These are phyloP conservation scores for Passiflora organensis DNA, from an alignment of 345 rosid genomes.

Conservation along the genomic window DNA sequence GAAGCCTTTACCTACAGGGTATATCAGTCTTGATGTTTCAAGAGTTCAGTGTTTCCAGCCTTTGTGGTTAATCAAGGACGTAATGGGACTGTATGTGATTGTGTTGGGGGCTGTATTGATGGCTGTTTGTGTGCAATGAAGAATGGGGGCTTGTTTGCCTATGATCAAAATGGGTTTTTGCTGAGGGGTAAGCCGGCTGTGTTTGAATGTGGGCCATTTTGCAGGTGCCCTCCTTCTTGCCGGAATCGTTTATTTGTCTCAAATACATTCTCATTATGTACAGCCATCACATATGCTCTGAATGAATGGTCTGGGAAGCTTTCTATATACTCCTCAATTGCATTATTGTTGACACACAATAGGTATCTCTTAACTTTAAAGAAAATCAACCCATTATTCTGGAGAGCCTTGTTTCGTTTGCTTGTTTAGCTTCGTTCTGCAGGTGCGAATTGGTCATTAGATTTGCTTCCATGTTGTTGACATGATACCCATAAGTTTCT, in stretches of 20 bases:
- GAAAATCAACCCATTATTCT: too few relatives aligned
- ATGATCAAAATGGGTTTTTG: conserved; percentile 57
- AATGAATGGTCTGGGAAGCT: too few relatives aligned
- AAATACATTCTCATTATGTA: conserved; percentile 46
- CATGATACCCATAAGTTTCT: too few relatives aligned
- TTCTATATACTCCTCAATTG: too few relatives aligned
- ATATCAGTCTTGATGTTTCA: conserved; percentile 67
- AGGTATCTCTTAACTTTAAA: too few relatives aligned
- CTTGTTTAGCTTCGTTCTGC: too few relatives aligned
- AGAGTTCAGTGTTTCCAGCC: conserved; percentile 56
- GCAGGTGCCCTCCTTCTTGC: conserved; percentile 73
- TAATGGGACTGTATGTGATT: conserved; percentile 62
- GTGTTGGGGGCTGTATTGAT: conserved; percentile 55
- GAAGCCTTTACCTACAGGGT: conserved; percentile 54
- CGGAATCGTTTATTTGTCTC: conserved; percentile 79
- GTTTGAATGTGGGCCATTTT: conserved; percentile 71
- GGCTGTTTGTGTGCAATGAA: conserved; percentile 66
- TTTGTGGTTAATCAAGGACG: conserved; percentile 29
- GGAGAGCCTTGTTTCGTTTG: too few relatives aligned
- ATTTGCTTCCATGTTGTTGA: too few relatives aligned
- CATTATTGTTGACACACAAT: too few relatives aligned
- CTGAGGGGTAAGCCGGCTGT: conserved; percentile 67
- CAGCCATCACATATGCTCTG: conserved; percentile 49
- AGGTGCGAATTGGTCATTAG: too few relatives aligned
- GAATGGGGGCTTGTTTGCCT: conserved; percentile 81